Conservation (phyloP, 2,329 filamentous ascomycete genomes). For the Fusarium sp. region DNA sequence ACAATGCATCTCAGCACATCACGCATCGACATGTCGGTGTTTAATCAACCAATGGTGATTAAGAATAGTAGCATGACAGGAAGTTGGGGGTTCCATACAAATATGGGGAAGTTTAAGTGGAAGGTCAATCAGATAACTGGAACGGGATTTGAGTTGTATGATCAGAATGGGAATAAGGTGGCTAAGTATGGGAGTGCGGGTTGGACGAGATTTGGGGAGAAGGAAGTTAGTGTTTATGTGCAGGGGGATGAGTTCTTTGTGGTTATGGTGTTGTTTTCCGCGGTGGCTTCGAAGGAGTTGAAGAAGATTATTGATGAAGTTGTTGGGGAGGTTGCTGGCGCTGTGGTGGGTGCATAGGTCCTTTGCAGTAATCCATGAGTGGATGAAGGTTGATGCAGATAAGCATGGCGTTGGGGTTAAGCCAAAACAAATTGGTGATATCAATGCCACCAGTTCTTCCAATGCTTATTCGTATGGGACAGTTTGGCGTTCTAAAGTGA, state of each 20-base stretch:
- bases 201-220: slow-evolving; percentile 21
- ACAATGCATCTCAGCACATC: slow-evolving; percentile 33
- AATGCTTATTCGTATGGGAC: too few species aligned
- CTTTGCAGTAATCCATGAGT: neutral
- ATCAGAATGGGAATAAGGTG: slow-evolving; percentile 28
- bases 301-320: slow-evolving; percentile 20
- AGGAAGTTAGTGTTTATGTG: slow-evolving; percentile 36
- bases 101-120: slow-evolving; percentile 46
- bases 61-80: slow-evolving; percentile 29
- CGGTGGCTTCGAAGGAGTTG: slow-evolving; percentile 24
- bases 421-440: neutral
- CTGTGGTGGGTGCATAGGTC: slow-evolving; percentile 3
- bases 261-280: slow-evolving; percentile 39
- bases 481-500: too few species aligned
- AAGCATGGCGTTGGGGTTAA: neutral
- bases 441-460: neutral
- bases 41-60: slow-evolving; percentile 36
- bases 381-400: neutral
- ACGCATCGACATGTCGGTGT: slow-evolving; percentile 33
- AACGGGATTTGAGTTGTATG: slow-evolving; percentile 29
- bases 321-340: slow-evolving; percentile 6
- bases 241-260: slow-evolving; percentile 40
- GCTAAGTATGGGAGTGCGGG: slow-evolving; percentile 39
- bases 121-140: slow-evolving; percentile 38
- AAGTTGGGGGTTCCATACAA: slow-evolving; percentile 30